Percentiles rank a stretch among this genome's conserved stretches.
Evolutionary conservation across 257 asterid genomes (phyloP).

Genomic region (Forsythia suspensa): DNA sequence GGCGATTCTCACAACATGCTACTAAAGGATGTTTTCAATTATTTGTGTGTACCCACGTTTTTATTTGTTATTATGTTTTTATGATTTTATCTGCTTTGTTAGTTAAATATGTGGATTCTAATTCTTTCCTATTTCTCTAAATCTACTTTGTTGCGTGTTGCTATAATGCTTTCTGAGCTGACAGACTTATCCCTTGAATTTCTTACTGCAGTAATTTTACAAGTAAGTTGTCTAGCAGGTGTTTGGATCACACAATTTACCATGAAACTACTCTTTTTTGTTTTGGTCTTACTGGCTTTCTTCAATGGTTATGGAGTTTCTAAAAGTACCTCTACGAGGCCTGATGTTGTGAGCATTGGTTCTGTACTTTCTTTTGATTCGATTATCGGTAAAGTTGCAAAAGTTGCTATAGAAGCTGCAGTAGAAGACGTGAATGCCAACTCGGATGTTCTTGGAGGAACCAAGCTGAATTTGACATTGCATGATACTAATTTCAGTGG

Average conservation of each 20-base stretch:
- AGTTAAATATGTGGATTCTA: no score
- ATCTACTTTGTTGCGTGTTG: neutral
- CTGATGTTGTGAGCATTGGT: conserved; percentile 48
- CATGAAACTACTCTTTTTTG: conserved; percentile 31
- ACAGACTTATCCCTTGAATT: neutral
- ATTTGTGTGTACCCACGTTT: neutral
- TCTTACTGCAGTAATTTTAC: neutral
- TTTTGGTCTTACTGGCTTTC: conserved; percentile 26
- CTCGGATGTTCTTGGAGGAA: conserved; percentile 42
- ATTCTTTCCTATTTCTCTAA: neutral
- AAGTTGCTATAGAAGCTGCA: conserved; percentile 51
- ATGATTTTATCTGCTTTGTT: neutral
- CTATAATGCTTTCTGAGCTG: neutral
- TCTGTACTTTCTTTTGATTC: conserved; percentile 37
- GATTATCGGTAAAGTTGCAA: conserved; percentile 37
- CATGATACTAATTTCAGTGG: conserved; percentile 48
- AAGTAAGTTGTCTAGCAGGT: conserved; percentile 17
- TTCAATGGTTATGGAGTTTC: conserved; percentile 24
- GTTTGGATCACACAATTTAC: neutral
- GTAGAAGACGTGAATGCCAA: conserved; percentile 52
- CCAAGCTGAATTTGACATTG: conserved; percentile 33
- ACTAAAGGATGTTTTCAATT: no score
- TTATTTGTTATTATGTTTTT: neutral
- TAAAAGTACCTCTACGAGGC: conserved; percentile 28
- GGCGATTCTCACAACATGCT: no score